A percentile compares a stretch with the other conserved stretches of the same genome.
These are phyloP conservation scores for Nyctanthes arbortristis DNA, from an alignment of 257 asterid genomes.

Conservation along the genomic window DNA sequence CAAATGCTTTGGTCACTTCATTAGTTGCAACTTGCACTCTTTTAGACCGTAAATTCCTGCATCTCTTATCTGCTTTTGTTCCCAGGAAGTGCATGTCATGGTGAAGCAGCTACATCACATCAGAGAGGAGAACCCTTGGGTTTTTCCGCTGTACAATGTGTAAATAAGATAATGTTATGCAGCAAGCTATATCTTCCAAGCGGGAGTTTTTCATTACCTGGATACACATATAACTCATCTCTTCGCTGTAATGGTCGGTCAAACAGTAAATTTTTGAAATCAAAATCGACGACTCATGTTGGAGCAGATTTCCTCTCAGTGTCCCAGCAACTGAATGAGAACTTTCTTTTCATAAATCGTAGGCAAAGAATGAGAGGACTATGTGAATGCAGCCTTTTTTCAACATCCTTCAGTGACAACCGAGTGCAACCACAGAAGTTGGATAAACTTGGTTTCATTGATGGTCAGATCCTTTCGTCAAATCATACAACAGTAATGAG, in stretches of 20 bases:
- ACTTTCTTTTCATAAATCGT: conserved; percentile 30
- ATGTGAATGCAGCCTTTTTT: conserved; percentile 40
- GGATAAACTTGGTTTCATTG: conserved; percentile 42
- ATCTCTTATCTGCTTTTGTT: conserved; percentile 25
- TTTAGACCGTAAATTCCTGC: conserved; percentile 21
- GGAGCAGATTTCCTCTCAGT: conserved; percentile 32
- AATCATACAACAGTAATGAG: conserved; percentile 50
- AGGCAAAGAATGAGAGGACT: conserved; percentile 42
- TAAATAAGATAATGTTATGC: conserved; percentile 29
- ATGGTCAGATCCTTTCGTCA: conserved; percentile 36
- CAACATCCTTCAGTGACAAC: conserved; percentile 34
- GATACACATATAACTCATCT: conserved; percentile 29
- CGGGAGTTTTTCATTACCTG: conserved; percentile 29
- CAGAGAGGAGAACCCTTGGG: conserved; percentile 39
- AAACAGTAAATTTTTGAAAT: conserved; percentile 29
- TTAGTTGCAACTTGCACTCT: not conserved
- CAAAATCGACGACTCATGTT: conserved; percentile 25
- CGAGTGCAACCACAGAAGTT: conserved; percentile 45
- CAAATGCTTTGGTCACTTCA: not conserved
- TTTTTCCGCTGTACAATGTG: conserved; percentile 31
- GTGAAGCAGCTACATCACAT: conserved; percentile 41
- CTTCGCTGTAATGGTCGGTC: conserved; percentile 35
- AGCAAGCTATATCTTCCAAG: conserved; percentile 36
- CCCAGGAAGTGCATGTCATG: conserved; percentile 41
- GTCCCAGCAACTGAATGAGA: conserved; percentile 31